Conservation (phyloP, 352 stramenopile genomes). For the Plasmopara muralis region DNA sequence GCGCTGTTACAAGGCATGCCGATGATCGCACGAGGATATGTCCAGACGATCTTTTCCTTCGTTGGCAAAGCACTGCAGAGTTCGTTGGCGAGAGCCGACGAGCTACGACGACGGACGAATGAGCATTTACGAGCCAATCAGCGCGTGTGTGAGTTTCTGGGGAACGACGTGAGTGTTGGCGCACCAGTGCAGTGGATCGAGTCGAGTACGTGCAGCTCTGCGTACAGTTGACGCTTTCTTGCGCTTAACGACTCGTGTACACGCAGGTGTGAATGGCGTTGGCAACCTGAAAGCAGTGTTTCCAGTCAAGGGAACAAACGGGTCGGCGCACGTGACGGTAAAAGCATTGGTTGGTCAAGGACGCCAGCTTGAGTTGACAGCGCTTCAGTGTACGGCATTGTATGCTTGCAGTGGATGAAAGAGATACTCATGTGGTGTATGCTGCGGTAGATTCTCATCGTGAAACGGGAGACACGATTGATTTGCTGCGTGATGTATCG, state of each 20-base stretch:
- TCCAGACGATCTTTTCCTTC: constrained; percentile 66
- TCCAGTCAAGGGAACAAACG: constrained; percentile 34
- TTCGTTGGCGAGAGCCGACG: constrained; percentile 53
- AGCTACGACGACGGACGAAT: constrained; percentile 47
- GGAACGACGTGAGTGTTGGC: constrained; percentile 38
- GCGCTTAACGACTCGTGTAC: neutral
- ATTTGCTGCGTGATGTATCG: constrained; percentile 47
- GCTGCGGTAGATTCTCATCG: constrained; percentile 40
- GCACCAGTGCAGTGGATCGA: constrained; percentile 68
- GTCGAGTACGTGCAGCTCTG: constrained; percentile 39
- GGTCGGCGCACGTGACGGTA: constrained; percentile 39
- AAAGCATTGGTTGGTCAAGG: constrained; percentile 44
- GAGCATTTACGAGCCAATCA: constrained; percentile 48
- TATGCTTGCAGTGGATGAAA: neutral
- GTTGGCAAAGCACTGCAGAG: constrained; percentile 50
- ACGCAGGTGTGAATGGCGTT: constrained; percentile 55
- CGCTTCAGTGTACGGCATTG: constrained; percentile 52
- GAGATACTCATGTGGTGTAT: constrained; percentile 1
- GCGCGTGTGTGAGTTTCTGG: constrained; percentile 44
- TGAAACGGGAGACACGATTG: constrained; percentile 52
- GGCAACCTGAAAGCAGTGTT: constrained; percentile 61
- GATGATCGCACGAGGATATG: constrained; percentile 47
- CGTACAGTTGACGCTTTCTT: neutral
- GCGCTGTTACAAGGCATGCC: constrained; percentile 52
- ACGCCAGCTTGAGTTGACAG: constrained; percentile 36